These are phyloP conservation scores for Tilletia horrida DNA, from an alignment of 1,284 basidiomycete genomes.

Conservation along the genomic window DNA sequence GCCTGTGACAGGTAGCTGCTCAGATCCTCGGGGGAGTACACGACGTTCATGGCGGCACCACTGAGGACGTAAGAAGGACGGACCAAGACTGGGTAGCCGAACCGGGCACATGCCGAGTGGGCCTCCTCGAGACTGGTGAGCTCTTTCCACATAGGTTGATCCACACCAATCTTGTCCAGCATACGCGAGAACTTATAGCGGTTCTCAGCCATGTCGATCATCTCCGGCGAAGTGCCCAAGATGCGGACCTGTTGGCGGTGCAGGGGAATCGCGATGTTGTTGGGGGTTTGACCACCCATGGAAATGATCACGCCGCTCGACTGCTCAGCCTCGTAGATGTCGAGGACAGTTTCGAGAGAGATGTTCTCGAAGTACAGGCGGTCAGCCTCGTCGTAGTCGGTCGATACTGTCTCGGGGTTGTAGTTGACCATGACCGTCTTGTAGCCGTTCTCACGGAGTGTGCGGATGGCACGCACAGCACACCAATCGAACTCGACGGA, in stretches of 20 bases:
- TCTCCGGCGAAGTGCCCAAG: conserved; percentile 95
- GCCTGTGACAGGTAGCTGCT: conserved; percentile 89
- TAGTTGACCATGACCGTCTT: conserved; percentile 99
- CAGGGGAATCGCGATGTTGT: conserved; percentile 92
- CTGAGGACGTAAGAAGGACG: conserved; percentile 97
- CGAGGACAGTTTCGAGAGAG: conserved; percentile 89
- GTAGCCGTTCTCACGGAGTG: conserved; percentile 85
- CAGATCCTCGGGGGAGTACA: conserved; percentile 86
- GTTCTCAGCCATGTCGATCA: conserved; percentile 99
- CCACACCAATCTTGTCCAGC: conserved; percentile 93
- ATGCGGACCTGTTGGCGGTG: conserved; percentile 96
- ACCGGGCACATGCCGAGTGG: conserved; percentile 56
- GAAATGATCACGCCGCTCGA: conserved; percentile 89
- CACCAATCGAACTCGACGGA: conserved; percentile 99
- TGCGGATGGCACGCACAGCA: conserved; percentile 92
- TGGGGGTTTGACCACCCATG: conserved; percentile 97
- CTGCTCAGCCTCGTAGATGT: conserved; percentile 89
- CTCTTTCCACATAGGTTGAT: conserved; percentile 97
- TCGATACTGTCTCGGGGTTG: conserved; percentile 97
- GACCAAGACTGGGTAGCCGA: conserved; percentile 88
- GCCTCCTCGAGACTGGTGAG: conserved; percentile 87
- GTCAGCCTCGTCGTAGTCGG: conserved; percentile 98
- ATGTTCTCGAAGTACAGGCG: conserved; percentile 98
- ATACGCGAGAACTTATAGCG: conserved; percentile 98
- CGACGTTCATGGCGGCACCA: conserved; percentile 98